Evolutionary conservation across 441 rosid species (phyloP).

Genomic region (Corymbia citriodora): DNA sequence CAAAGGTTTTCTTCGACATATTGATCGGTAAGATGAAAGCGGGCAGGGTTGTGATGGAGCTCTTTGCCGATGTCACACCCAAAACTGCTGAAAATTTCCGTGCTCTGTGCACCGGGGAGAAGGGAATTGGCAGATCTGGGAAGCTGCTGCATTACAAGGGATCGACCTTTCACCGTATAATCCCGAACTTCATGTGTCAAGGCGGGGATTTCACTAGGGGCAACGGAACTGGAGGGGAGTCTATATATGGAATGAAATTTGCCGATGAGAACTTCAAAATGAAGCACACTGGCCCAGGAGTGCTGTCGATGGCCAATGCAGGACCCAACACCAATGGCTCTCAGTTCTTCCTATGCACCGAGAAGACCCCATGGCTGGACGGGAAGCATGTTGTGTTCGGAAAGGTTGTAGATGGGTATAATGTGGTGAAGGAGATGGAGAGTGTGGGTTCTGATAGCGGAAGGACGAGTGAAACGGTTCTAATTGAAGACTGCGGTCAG

Average conservation of each 20-base stretch:
- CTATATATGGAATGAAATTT: slow-evolving; percentile 10
- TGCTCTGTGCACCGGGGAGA: slow-evolving; percentile 15
- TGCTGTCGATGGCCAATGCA: slow-evolving; percentile 7
- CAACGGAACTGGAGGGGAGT: slow-evolving; percentile 15
- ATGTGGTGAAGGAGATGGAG: slow-evolving; percentile 15
- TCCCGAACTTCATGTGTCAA: slow-evolving; percentile 17
- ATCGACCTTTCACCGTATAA: slow-evolving; percentile 5
- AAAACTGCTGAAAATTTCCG: slow-evolving; percentile 11
- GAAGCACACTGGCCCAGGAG: neutral
- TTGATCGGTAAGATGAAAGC: slow-evolving; percentile 16
- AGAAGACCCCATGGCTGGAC: slow-evolving; percentile 10
- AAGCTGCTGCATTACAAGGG: slow-evolving; percentile 16
- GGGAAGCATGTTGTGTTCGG: slow-evolving; percentile 18
- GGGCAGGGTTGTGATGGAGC: slow-evolving; percentile 12
- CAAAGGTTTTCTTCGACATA: slow-evolving; percentile 17
- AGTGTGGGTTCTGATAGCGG: slow-evolving; percentile 2
- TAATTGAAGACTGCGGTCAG: slow-evolving; percentile 10
- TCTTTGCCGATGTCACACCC: slow-evolving; percentile 7
- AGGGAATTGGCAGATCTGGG: slow-evolving; percentile 3
- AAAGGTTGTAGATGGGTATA: slow-evolving; percentile 12
- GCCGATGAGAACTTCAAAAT: slow-evolving; percentile 13
- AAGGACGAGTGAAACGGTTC: neutral
- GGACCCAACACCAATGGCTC: slow-evolving; percentile 14
- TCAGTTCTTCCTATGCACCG: slow-evolving; percentile 15
- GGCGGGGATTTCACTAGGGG: slow-evolving; percentile 18